These are phyloP conservation scores for Backusella sp. DNA, from an alignment of 192 early-diverging fungal species.

Conservation along the genomic window DNA sequence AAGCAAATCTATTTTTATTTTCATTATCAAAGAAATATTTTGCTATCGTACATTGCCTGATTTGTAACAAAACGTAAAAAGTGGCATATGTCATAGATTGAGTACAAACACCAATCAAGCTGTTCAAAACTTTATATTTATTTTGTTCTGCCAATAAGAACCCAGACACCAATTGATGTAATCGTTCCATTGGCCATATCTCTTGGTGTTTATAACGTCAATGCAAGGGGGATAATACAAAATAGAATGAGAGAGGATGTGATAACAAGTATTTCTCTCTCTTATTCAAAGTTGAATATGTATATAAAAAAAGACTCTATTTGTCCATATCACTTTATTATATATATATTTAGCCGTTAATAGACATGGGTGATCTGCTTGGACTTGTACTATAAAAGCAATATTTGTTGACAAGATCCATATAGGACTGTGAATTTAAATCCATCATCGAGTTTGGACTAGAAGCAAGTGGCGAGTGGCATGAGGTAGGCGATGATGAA, in stretches of 20 bases:
- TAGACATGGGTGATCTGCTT: slow-evolving; percentile 29
- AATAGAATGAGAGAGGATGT: too few species aligned
- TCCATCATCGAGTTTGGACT: slow-evolving; percentile 21
- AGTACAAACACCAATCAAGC: neutral
- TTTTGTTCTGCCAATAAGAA: neutral
- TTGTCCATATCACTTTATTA: too few species aligned
- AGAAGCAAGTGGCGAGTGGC: slow-evolving; percentile 10
- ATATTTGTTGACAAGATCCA: slow-evolving; percentile 53
- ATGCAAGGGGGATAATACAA: neutral
- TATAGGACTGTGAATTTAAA: slow-evolving; percentile 45
- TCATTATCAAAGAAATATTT: neutral
- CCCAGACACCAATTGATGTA: neutral
- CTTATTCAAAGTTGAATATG: too few species aligned
- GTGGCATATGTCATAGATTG: neutral
- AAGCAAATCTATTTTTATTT: neutral
- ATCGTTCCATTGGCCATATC: neutral
- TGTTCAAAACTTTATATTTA: neutral
- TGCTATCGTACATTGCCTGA: neutral
- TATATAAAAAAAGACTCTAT: too few species aligned
- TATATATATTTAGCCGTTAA: slow-evolving; percentile 8
- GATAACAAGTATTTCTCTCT: too few species aligned
- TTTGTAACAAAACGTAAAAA: neutral
- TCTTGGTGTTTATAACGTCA: neutral
- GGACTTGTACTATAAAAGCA: slow-evolving; percentile 49
- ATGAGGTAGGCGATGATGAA: neutral